Percentiles rank a stretch among this genome's conserved stretches.
These are phyloP conservation scores for Diaporthe ilicicola DNA, from an alignment of 2,329 filamentous ascomycete species.

Conservation along the genomic window DNA sequence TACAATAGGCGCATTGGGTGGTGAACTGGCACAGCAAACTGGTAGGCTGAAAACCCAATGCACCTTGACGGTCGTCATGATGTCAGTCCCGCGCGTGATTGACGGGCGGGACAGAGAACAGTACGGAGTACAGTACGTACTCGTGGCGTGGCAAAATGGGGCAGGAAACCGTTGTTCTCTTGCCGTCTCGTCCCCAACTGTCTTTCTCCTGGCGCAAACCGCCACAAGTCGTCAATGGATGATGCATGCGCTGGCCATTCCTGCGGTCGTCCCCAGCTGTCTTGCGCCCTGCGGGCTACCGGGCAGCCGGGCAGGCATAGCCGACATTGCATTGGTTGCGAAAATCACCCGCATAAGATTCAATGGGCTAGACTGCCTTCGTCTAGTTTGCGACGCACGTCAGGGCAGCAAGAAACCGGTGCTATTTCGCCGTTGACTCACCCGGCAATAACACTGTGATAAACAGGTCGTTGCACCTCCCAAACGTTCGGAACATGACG, in stretches of 20 bases:
- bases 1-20: neutral
- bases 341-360: constrained; percentile 17
- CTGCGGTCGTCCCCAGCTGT: neutral
- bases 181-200: neutral
- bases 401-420: neutral
- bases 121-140: neutral
- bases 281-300: neutral
- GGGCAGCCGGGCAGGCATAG: no score
- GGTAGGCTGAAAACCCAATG: neutral
- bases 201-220: neutral
- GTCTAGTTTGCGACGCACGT: neutral
- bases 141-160: neutral
- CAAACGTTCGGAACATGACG: neutral
- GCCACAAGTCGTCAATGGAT: neutral
- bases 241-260: neutral
- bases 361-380: neutral
- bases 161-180: neutral
- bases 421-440: neutral
- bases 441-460: neutral
- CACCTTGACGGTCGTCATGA: constrained; percentile 3
- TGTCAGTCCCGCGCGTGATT: constrained; percentile 12
- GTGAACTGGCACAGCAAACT: neutral
- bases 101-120: no score
- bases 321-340: neutral
- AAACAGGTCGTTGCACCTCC: neutral